A percentile compares a stretch with the other conserved stretches of the same genome.
Conservation (phyloP, 495 filamentous ascomycete genomes). For the Aspergillus sclerotioniger region DNA sequence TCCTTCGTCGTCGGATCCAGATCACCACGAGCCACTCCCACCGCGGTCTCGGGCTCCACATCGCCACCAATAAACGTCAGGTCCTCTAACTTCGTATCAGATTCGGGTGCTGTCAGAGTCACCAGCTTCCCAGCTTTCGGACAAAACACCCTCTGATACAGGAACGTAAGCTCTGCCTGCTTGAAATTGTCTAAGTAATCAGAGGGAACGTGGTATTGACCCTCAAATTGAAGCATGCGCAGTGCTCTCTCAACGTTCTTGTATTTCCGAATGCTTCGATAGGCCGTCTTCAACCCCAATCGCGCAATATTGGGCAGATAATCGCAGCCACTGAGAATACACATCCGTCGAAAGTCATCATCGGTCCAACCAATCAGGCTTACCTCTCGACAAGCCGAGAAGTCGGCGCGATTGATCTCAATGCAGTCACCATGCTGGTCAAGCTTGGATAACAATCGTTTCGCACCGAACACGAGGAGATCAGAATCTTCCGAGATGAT, state of each 20-base stretch:
- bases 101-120: slow-evolving; percentile 62
- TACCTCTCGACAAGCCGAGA: slow-evolving; percentile 82
- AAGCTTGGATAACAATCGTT: slow-evolving; percentile 86
- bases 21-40: slow-evolving; percentile 77
- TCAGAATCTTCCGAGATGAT: slow-evolving; percentile 98
- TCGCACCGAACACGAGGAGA: slow-evolving; percentile 90
- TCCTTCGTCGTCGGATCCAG: slow-evolving; percentile 87
- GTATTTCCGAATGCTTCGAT: slow-evolving; percentile 84
- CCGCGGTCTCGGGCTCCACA: slow-evolving; percentile 66
- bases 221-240: slow-evolving; percentile 80
- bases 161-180: slow-evolving; percentile 87
- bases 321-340: slow-evolving; percentile 97
- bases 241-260: slow-evolving; percentile 82
- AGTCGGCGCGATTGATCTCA: slow-evolving; percentile 84
- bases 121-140: slow-evolving; percentile 67
- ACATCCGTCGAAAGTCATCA: slow-evolving; percentile 88
- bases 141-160: slow-evolving; percentile 93
- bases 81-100: slow-evolving; percentile 57
- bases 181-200: slow-evolving; percentile 76
- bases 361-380: slow-evolving; percentile 91
- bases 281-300: slow-evolving; percentile 90
- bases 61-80: slow-evolving; percentile 77
- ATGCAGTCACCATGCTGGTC: slow-evolving; percentile 91
- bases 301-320: slow-evolving; percentile 81
- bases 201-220: slow-evolving; percentile 72